A percentile compares a stretch with the other conserved stretches of the same genome.
phyloP scores from a whole-genome alignment of 192 early-diverging fungal genomes.

The Phlyctochytrium arcticum region DNA sequence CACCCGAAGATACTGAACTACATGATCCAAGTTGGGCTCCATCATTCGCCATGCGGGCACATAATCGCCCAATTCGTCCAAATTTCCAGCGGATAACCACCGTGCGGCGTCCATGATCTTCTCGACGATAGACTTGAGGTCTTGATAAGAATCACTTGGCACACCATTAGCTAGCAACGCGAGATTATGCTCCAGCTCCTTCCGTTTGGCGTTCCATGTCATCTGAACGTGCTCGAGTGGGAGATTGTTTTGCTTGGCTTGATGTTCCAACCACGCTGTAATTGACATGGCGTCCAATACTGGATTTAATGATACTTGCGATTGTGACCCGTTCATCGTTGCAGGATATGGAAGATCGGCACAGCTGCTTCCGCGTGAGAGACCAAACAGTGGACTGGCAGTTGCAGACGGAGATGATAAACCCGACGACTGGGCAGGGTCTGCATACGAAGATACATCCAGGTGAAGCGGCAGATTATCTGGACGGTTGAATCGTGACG shows the following conservation, averaged over 20 bases:
- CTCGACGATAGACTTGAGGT: conserved; percentile 5
- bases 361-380: conserved; percentile 5
- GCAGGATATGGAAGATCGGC: not conserved
- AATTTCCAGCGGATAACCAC: conserved; percentile 20
- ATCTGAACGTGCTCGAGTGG: conserved; percentile 9
- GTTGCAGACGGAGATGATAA: not conserved
- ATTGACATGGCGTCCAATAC: conserved; percentile 6
- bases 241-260: not conserved
- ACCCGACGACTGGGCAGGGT: not conserved
- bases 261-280: conserved; percentile 7
- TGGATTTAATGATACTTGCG: not conserved
- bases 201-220: conserved; percentile 15
- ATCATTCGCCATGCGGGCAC: conserved; percentile 13
- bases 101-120: conserved; percentile 14
- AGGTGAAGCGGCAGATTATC: not conserved
- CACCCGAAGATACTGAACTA: conserved; percentile 11
- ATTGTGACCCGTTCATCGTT: too few relatives aligned
- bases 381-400: not conserved
- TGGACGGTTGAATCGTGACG: not conserved
- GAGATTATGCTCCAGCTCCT: conserved; percentile 19
- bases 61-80: conserved; percentile 17
- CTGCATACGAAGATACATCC: not conserved
- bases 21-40: conserved; percentile 11
- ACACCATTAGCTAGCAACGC: conserved; percentile 14
- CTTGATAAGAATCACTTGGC: conserved; percentile 22